phyloP scores from a whole-genome alignment of 2,329 filamentous ascomycete genomes.

The Talaromyces funiculosus region DNA sequence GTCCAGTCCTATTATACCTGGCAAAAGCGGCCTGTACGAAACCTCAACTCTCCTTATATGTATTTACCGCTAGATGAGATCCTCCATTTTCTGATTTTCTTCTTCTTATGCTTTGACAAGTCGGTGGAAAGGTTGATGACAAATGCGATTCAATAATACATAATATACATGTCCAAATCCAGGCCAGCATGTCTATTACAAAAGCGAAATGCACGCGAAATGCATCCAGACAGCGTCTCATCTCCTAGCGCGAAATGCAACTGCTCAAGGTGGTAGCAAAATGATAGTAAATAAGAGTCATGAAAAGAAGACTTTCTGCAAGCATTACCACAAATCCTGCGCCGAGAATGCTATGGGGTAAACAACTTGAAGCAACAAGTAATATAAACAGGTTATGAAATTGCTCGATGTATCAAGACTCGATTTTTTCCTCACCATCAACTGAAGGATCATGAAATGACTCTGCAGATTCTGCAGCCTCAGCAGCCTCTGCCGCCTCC shows the following conservation, averaged over 20 bases:
- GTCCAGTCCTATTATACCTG: not conserved
- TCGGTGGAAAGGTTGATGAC: not conserved
- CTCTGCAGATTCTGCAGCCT: conserved; percentile 8
- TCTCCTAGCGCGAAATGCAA: not conserved
- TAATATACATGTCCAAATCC: not conserved
- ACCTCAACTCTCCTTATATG: not conserved
- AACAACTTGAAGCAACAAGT: conserved; percentile 3
- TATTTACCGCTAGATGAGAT: not conserved
- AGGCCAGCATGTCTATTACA: not conserved
- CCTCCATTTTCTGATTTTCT: not conserved
- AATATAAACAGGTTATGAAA: conserved; percentile 7
- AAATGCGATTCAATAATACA: not conserved
- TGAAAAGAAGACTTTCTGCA: not conserved
- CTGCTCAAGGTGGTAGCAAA: not conserved
- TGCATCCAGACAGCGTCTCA: not conserved
- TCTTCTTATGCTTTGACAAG: not conserved
- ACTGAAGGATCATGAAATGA: conserved; percentile 12
- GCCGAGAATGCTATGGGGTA: conserved; percentile 12
- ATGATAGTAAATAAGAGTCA: not conserved
- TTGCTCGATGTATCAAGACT: conserved; percentile 22
- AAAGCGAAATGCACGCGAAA: not conserved
- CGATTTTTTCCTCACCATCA: conserved; percentile 29
- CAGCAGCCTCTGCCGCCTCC: conserved; percentile 18
- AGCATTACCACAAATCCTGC: conserved; percentile 9
- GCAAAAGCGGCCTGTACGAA: not conserved